phyloP scores from a whole-genome alignment of 352 stramenopile genomes.

The Pythium pyrilobum region DNA sequence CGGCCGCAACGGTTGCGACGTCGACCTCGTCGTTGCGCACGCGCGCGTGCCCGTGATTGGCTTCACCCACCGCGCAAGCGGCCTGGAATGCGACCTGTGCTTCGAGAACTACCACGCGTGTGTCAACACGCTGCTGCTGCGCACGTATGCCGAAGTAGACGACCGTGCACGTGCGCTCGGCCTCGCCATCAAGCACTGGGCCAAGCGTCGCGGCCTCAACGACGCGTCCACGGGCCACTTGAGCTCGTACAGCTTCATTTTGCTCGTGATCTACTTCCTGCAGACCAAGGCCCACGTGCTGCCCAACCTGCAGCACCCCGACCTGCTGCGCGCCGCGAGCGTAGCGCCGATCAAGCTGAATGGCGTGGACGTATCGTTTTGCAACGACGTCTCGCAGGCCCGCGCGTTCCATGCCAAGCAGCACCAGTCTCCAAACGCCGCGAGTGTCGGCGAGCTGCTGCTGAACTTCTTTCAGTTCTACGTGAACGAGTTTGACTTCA shows the following conservation, averaged over 20 bases:
- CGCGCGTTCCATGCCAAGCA: slow-evolving; percentile 31
- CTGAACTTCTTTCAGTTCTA: slow-evolving; percentile 97
- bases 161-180: slow-evolving; percentile 83
- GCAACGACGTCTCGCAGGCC: slow-evolving; percentile 31
- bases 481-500: slow-evolving; percentile 95
- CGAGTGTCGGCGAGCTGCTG: slow-evolving; percentile 77
- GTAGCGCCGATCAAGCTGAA: slow-evolving; percentile 36
- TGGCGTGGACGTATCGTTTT: slow-evolving; percentile 73
- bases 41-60: slow-evolving; percentile 81
- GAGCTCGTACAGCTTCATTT: slow-evolving; percentile 97
- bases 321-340: slow-evolving; percentile 35
- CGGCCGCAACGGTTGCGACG: slow-evolving; percentile 42
- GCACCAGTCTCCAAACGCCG: too few relatives aligned
- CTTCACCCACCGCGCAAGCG: slow-evolving; percentile 50
- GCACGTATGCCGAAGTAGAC: slow-evolving; percentile 73
- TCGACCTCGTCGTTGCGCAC: slow-evolving; percentile 58
- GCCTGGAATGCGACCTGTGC: slow-evolving; percentile 76
- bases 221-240: slow-evolving; percentile 94
- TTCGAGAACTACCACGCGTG: slow-evolving; percentile 80
- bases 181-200: slow-evolving; percentile 97
- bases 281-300: slow-evolving; percentile 82
- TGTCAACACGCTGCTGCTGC: slow-evolving; percentile 77
- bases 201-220: slow-evolving; percentile 95
- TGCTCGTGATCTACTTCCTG: slow-evolving; percentile 97
- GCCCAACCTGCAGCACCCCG: slow-evolving; percentile 91